Evolutionary conservation across 352 stramenopile species (phyloP).

Genomic region (Phytophthora pinifolia): DNA sequence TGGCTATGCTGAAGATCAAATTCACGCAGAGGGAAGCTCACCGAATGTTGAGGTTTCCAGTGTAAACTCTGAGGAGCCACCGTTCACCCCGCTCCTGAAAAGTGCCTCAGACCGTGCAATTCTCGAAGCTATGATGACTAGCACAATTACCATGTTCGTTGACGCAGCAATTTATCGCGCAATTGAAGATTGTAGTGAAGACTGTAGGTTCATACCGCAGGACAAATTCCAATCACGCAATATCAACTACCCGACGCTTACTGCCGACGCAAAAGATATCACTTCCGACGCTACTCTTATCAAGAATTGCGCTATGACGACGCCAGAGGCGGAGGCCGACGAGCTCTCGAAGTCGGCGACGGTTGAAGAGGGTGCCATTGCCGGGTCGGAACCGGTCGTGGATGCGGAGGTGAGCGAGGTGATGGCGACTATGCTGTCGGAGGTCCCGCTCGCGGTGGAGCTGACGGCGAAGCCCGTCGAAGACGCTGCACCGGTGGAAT

Average conservation of each 20-base stretch:
- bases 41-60: neutral
- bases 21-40: neutral
- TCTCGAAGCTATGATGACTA: conserved; percentile 25
- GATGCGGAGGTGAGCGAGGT: neutral
- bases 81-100: conserved; percentile 8
- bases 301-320: too few species aligned
- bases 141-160: conserved; percentile 20
- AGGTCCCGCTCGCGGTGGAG: neutral
- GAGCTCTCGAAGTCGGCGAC: too few species aligned
- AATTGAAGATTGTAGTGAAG: conserved; percentile 26
- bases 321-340: too few species aligned
- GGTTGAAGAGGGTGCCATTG: too few species aligned
- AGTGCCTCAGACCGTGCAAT: conserved; percentile 30
- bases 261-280: too few species aligned
- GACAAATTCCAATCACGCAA: too few species aligned
- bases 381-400: too few species aligned
- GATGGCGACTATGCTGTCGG: neutral
- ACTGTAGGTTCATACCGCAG: neutral
- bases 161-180: conserved; percentile 8
- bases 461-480: neutral
- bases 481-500: neutral
- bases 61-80: neutral
- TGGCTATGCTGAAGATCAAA: neutral
- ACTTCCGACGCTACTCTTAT: neutral
- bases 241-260: too few species aligned